phyloP scores from a whole-genome alignment of 2,329 filamentous ascomycete genomes.

The Helminthosporium solani region DNA sequence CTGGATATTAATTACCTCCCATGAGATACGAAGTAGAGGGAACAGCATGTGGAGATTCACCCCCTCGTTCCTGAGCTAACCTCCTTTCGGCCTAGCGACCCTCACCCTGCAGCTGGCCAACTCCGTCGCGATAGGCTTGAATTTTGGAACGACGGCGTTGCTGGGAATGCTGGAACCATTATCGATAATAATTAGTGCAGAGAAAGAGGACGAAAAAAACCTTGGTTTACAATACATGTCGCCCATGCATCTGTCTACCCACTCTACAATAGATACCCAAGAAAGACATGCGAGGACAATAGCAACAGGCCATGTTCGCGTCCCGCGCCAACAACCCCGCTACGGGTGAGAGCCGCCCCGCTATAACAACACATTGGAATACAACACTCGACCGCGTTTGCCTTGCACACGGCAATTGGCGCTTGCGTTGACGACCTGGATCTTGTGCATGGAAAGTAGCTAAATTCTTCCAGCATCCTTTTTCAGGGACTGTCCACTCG shows the following conservation, averaged over 20 bases:
- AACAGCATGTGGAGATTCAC: background rate
- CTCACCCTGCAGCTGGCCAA: slow-evolving; percentile 6
- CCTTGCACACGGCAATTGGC: slow-evolving; percentile 16
- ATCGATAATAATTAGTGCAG: too few relatives aligned
- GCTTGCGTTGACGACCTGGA: slow-evolving; percentile 29
- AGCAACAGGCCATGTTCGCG: background rate
- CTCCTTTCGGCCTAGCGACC: slow-evolving; percentile 1
- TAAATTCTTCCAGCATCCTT: slow-evolving; percentile 12
- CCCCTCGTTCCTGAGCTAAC: slow-evolving; percentile 7
- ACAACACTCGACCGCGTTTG: background rate
- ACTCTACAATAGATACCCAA: background rate
- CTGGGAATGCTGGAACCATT: too few relatives aligned
- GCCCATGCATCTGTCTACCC: too few relatives aligned
- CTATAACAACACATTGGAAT: slow-evolving; percentile 3
- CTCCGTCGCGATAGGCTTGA: slow-evolving; percentile 5
- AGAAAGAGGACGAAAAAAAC: background rate
- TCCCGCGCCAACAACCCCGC: background rate
- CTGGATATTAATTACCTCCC: too few relatives aligned
- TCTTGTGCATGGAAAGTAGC: slow-evolving; percentile 26
- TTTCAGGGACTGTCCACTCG: slow-evolving; percentile 3
- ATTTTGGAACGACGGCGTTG: too few relatives aligned
- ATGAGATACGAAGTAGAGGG: too few relatives aligned
- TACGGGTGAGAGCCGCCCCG: background rate
- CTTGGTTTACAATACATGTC: too few relatives aligned
- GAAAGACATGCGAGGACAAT: background rate